Conservation (phyloP, 805 yeast genomes). For the Starmera pachycereana region DNA sequence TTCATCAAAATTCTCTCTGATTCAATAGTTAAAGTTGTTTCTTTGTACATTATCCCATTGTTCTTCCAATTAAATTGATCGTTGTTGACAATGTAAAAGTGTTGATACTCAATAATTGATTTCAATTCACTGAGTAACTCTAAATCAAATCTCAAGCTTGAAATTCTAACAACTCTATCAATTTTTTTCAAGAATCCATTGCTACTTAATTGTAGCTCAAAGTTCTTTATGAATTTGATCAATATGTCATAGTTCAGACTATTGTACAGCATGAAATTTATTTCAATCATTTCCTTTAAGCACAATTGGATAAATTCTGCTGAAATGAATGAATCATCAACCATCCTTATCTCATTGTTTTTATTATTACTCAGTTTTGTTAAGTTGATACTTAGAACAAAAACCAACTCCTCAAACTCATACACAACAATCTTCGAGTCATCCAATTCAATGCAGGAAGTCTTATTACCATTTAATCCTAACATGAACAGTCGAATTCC, state of each 20-base stretch:
- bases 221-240: constrained; percentile 23
- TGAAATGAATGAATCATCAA: no score
- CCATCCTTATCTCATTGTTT: background rate
- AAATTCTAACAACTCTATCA: constrained; percentile 17
- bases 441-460: constrained; percentile 9
- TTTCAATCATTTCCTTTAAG: constrained; percentile 15
- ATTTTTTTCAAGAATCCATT: constrained; percentile 25
- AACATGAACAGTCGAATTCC: constrained; percentile 22
- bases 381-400: background rate
- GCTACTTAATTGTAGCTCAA: constrained; percentile 18
- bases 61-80: constrained; percentile 4
- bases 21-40: constrained; percentile 1
- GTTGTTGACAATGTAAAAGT: background rate
- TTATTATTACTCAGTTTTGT: background rate
- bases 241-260: constrained; percentile 10
- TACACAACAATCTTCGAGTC: constrained; percentile 7
- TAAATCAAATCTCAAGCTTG: constrained; percentile 14
- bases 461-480: constrained; percentile 11
- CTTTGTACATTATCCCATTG: constrained; percentile 15
- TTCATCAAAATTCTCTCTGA: constrained; percentile 9
- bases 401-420: constrained; percentile 5
- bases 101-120: constrained; percentile 2
- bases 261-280: no score
- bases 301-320: no score
- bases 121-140: constrained; percentile 3